phyloP scores from a whole-genome alignment of 2,329 filamentous ascomycete species.

The Fusarium liriodendri region DNA sequence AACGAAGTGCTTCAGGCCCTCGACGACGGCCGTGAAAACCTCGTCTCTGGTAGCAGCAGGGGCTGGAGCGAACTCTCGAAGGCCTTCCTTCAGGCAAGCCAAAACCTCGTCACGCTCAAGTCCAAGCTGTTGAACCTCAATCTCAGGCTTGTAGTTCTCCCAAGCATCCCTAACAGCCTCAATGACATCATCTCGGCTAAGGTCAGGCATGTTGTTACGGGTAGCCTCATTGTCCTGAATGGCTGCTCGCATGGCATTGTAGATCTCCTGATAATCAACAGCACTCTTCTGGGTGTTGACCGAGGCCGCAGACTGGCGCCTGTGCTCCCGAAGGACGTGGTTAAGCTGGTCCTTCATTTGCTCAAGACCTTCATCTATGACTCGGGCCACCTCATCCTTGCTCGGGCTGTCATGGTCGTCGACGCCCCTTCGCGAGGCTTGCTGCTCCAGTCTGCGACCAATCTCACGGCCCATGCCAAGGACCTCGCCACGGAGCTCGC shows the following conservation, averaged over 20 bases:
- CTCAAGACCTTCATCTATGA: conserved; percentile 83
- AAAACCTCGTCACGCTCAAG: conserved; percentile 92
- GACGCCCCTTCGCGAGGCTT: conserved; percentile 62
- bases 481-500: conserved; percentile 91
- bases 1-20: conserved; percentile 83
- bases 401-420: conserved; percentile 63
- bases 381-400: conserved; percentile 77
- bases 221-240: conserved; percentile 69
- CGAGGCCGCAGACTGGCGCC: conserved; percentile 74
- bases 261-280: conserved; percentile 86
- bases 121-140: conserved; percentile 89
- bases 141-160: conserved; percentile 94
- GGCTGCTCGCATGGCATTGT: conserved; percentile 84
- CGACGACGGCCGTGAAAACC: conserved; percentile 85
- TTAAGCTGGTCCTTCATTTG: conserved; percentile 90
- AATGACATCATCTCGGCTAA: conserved; percentile 85
- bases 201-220: conserved; percentile 51
- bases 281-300: conserved; percentile 68
- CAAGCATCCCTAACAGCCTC: conserved; percentile 89
- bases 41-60: conserved; percentile 81
- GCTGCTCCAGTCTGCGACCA: conserved; percentile 81
- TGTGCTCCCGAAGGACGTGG: conserved; percentile 79
- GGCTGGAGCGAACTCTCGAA: conserved; percentile 77
- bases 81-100: conserved; percentile 85
- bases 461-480: conserved; percentile 94